These are phyloP conservation scores for Lentinula lateritia DNA, from an alignment of 768 basidiomycete genomes.

Conservation along the genomic window DNA sequence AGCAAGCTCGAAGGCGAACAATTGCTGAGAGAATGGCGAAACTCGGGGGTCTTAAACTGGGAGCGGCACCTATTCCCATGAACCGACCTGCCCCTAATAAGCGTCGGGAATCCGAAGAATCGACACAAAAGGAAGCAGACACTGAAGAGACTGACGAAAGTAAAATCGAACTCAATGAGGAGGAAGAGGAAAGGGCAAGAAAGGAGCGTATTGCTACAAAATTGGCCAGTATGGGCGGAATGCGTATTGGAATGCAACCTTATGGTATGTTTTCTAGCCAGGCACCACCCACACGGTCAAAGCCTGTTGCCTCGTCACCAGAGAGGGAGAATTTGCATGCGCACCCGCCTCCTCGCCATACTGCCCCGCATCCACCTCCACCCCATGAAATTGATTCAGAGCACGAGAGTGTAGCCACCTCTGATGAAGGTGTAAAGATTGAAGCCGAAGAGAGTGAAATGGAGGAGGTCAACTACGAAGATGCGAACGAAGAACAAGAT, in stretches of 20 bases:
- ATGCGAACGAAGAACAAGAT: conserved; percentile 41
- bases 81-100: conserved; percentile 31
- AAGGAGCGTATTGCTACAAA: conserved; percentile 50
- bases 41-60: conserved; percentile 81
- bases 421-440: conserved; percentile 58
- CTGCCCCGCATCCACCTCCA: conserved; percentile 24
- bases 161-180: conserved; percentile 30
- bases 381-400: conserved; percentile 40
- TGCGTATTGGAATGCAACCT: conserved; percentile 55
- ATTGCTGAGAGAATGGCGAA: conserved; percentile 96
- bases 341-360: conserved; percentile 25
- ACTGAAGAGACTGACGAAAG: conserved; percentile 23
- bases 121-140: conserved; percentile 15
- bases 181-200: conserved; percentile 59
- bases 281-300: conserved; percentile 10
- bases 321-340: conserved; percentile 19
- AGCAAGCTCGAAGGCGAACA: conserved; percentile 53
- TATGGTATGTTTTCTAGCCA: conserved; percentile 9
- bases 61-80: conserved; percentile 49
- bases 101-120: conserved; percentile 18
- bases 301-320: conserved; percentile 10
- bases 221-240: conserved; percentile 50
- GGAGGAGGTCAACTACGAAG: conserved; percentile 60
- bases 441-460: conserved; percentile 72
- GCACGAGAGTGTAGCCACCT: conserved; percentile 34